Conservation (phyloP, 2,329 filamentous ascomycete species). For the Penicillium brevicompactum region DNA sequence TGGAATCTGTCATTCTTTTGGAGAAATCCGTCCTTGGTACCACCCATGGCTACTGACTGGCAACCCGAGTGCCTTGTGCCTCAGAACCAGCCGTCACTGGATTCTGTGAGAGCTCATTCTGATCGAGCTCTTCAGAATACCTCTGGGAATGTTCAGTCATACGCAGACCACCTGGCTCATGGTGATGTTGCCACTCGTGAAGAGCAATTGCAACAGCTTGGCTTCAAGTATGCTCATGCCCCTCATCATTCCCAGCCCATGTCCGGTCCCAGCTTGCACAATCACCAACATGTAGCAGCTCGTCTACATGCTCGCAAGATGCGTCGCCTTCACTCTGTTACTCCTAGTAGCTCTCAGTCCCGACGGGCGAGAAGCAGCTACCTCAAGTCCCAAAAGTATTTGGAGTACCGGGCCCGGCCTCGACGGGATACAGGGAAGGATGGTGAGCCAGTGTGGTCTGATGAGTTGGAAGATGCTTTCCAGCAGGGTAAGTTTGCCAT, state of each 20-base stretch:
- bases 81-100: conserved; percentile 40
- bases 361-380: conserved; percentile 36
- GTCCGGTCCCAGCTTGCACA: conserved; percentile 27
- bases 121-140: conserved; percentile 44
- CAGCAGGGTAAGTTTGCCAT: conserved; percentile 44
- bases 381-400: conserved; percentile 46
- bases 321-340: conserved; percentile 38
- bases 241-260: conserved; percentile 30
- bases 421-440: conserved; percentile 47
- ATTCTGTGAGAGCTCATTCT: conserved; percentile 37
- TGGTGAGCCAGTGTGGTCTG: conserved; percentile 49
- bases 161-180: conserved; percentile 37
- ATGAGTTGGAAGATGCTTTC: conserved; percentile 51
- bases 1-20: conserved; percentile 47
- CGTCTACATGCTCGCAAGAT: conserved; percentile 39
- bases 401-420: conserved; percentile 47
- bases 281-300: conserved; percentile 28
- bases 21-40: conserved; percentile 36
- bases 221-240: conserved; percentile 39
- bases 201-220: conserved; percentile 38
- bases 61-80: conserved; percentile 43
- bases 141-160: conserved; percentile 47
- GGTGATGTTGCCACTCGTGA: conserved; percentile 32
- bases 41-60: conserved; percentile 44
- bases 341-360: conserved; percentile 26